phyloP scores from a whole-genome alignment of 192 early-diverging fungal genomes.

The Entomortierella parvispora region DNA sequence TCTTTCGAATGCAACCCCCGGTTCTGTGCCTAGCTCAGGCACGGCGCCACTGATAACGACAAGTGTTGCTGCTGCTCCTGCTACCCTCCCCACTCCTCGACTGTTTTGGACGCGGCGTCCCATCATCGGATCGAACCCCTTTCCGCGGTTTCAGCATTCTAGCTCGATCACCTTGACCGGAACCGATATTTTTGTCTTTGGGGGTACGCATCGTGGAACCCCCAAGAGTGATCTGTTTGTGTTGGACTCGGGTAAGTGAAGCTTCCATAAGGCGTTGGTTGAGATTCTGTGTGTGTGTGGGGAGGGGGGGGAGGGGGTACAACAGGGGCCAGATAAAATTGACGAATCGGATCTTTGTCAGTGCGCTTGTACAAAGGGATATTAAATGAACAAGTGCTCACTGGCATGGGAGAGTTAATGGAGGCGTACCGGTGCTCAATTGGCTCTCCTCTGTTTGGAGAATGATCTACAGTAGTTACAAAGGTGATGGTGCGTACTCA shows the following conservation, averaged over 20 bases:
- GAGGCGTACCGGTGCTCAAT: no score
- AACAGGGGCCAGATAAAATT: no score
- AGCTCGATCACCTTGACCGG: conserved; percentile 40
- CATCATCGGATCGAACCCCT: conserved; percentile 45
- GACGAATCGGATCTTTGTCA: no score
- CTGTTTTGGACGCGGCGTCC: conserved; percentile 48
- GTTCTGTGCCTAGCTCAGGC: neutral
- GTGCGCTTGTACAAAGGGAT: no score
- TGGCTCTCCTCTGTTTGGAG: no score
- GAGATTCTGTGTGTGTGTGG: no score
- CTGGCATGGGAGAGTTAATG: no score
- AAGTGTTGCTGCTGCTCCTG: neutral
- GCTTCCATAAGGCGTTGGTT: neutral
- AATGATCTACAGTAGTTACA: no score
- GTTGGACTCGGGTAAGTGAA: conserved; percentile 38
- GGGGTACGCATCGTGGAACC: conserved; percentile 26
- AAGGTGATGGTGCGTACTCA: no score
- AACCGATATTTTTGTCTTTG: conserved; percentile 42
- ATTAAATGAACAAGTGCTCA: no score
- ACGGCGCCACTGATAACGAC: neutral
- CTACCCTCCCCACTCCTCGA: conserved; percentile 33
- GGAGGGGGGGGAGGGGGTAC: no score
- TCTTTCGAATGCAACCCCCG: neutral
- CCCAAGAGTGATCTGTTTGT: conserved; percentile 47
- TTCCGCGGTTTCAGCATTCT: conserved; percentile 44